Evolutionary conservation across 768 basidiomycete species (phyloP), one percentile per base, ranked within the genome.

Genomic region (Lanmaoa pseudosensibilis): DNA sequence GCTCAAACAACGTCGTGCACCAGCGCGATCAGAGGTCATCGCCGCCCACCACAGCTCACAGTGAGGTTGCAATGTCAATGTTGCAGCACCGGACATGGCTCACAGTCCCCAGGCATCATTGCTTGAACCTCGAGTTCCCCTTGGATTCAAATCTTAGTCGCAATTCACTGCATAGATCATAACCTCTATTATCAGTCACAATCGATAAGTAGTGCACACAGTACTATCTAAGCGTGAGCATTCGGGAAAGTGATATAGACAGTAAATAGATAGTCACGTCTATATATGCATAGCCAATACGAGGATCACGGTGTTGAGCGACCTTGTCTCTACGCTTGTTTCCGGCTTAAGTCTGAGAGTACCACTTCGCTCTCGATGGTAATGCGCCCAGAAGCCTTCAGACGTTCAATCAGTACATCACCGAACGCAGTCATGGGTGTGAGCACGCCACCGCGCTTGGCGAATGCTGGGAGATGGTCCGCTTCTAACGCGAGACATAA

Each of bases 381-480:
- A 50, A 92, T 81, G 49, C 72, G 69, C 0, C 83, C 85, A 9
- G 79, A 83, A 21, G 73, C 75, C 56, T 81, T 78, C 58, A 97
- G 69, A 19, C 94, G 78, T 60, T 82, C 79, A 36, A 94, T 74
- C 37, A 95, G 70, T 8, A 84, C 82, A 57, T 90, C 84, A 16
- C 94, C 94, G 54, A 96, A 80, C 2, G 90, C 94, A 5, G 83
- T 84, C 71, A 87, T 83, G 0, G 94, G 87, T 2, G 95, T 98
- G 47, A 97, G 75, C 3, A 94, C 73, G 1, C 95, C 94, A 13
- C 94, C 94, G 45, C 77, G 70, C 47, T 74, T 76, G 4, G 81
- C 86, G 8, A 86, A 68, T 1, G 76, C 60, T 0, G 92, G 82
- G 2, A 94, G 80, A 16, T 74, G 77, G 18, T 80, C 74, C 30